These are phyloP conservation scores for Diaporthe citriasiana DNA, from an alignment of 2,329 filamentous ascomycete genomes.

Conservation along the genomic window DNA sequence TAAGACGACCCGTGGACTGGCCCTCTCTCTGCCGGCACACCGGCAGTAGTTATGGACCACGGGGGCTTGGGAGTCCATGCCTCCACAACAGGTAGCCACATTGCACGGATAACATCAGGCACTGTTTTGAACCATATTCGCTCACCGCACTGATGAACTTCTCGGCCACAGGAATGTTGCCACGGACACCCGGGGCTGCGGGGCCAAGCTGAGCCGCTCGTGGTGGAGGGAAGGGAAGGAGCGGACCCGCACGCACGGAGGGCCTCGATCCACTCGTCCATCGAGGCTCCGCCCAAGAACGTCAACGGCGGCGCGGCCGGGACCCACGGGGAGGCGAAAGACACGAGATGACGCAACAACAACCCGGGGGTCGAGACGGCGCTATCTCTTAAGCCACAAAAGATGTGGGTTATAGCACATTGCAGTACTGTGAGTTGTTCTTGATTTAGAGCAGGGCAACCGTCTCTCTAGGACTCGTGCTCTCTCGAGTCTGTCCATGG, in stretches of 20 bases:
- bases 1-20: background rate
- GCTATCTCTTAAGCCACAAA: background rate
- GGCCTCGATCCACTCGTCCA: background rate
- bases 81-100: background rate
- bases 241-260: background rate
- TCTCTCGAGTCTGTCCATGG: background rate
- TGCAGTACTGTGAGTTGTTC: background rate
- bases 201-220: too few species aligned
- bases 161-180: background rate
- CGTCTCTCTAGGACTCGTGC: background rate
- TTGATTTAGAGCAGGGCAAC: background rate
- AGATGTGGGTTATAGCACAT: background rate
- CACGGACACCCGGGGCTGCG: too few species aligned
- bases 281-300: background rate
- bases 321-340: background rate
- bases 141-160: background rate
- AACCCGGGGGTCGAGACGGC: background rate
- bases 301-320: slow-evolving; percentile 1
- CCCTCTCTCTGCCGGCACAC: too few species aligned
- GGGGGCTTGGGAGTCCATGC: background rate
- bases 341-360: slow-evolving; percentile 19
- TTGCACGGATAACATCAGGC: too few species aligned
- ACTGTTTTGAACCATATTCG: background rate
- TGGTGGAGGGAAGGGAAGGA: background rate
- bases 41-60: background rate